A percentile compares a stretch with the other conserved stretches of the same genome.
These are phyloP conservation scores for Aristolochia contorta DNA, from an alignment of 164 flowering plant species.

Conservation along the genomic window DNA sequence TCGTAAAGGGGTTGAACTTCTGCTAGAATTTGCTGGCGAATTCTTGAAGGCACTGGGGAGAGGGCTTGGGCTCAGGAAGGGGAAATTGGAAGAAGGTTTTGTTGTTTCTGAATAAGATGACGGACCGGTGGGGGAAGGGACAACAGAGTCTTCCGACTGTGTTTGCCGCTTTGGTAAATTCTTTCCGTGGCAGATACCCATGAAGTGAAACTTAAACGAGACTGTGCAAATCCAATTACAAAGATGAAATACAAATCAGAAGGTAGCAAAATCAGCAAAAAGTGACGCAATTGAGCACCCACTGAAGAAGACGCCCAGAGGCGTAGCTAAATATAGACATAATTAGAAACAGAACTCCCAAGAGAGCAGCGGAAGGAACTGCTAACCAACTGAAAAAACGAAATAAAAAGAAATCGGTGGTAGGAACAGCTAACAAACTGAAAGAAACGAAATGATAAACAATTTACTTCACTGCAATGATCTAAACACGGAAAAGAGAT, in stretches of 20 bases:
- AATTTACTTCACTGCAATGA: background rate
- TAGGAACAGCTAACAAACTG: background rate
- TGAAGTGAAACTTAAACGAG: slow-evolving; percentile 14
- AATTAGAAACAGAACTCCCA: too few relatives aligned
- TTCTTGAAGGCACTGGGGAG: slow-evolving; percentile 53
- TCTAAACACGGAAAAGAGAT: background rate
- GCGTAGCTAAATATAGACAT: too few relatives aligned
- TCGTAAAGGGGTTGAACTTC: slow-evolving; percentile 60
- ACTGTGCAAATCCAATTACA: background rate
- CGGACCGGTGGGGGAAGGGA: slow-evolving; percentile 15
- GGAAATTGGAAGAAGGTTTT: slow-evolving; percentile 42
- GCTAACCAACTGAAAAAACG: background rate
- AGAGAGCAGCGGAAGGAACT: too few relatives aligned
- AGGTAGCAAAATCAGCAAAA: background rate
- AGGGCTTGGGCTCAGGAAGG: slow-evolving; percentile 86
- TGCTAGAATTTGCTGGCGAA: slow-evolving; percentile 68
- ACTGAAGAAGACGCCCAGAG: too few relatives aligned
- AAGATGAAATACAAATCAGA: background rate
- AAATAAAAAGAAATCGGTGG: background rate
- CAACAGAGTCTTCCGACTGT: slow-evolving; percentile 18
- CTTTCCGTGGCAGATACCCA: slow-evolving; percentile 93
- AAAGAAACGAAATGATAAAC: background rate
- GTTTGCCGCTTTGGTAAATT: slow-evolving; percentile 25
- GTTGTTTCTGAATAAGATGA: slow-evolving; percentile 17
- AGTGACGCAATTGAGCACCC: background rate